phyloP scores from a whole-genome alignment of 768 basidiomycete genomes.

The Podaxis mareebaensis region DNA sequence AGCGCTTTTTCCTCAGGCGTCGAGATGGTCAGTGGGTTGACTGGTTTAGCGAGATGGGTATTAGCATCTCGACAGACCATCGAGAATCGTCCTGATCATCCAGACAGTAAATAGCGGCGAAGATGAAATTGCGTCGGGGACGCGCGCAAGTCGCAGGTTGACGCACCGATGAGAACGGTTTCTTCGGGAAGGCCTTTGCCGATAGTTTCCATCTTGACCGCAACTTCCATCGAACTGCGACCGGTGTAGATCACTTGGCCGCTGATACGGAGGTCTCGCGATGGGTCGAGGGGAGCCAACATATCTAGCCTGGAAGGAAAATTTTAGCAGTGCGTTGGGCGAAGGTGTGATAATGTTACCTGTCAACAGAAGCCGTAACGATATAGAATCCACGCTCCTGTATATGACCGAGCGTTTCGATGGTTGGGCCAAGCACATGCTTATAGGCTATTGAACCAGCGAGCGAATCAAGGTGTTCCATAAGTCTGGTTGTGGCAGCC shows the following conservation, averaged over 20 bases:
- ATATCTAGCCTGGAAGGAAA: slow-evolving; percentile 57
- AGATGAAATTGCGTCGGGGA: background rate
- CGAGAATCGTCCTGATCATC: slow-evolving; percentile 72
- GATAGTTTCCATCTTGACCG: slow-evolving; percentile 77
- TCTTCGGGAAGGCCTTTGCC: slow-evolving; percentile 47
- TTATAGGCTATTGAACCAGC: slow-evolving; percentile 85
- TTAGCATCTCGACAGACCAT: slow-evolving; percentile 82
- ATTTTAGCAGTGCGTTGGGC: background rate
- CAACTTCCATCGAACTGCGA: slow-evolving; percentile 80
- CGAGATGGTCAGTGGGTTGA: slow-evolving; percentile 61
- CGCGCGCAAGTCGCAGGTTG: background rate
- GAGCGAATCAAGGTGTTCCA: slow-evolving; percentile 84
- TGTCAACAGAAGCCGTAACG: slow-evolving; percentile 82
- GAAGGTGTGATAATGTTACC: slow-evolving; percentile 37
- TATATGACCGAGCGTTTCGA: slow-evolving; percentile 54
- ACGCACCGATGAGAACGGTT: slow-evolving; percentile 65
- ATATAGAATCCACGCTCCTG: slow-evolving; percentile 74
- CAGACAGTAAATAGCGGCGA: too few species aligned
- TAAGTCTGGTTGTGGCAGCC: slow-evolving; percentile 41
- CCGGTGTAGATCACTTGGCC: slow-evolving; percentile 85
- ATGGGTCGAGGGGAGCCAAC: slow-evolving; percentile 56
- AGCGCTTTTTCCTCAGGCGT: slow-evolving; percentile 65
- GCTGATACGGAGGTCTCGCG: slow-evolving; percentile 69
- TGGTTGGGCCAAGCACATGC: slow-evolving; percentile 70
- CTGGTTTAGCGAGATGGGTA: slow-evolving; percentile 61